Evolutionary conservation across 352 stramenopile genomes (phyloP).

Genomic region (Phytopythium vexans): DNA sequence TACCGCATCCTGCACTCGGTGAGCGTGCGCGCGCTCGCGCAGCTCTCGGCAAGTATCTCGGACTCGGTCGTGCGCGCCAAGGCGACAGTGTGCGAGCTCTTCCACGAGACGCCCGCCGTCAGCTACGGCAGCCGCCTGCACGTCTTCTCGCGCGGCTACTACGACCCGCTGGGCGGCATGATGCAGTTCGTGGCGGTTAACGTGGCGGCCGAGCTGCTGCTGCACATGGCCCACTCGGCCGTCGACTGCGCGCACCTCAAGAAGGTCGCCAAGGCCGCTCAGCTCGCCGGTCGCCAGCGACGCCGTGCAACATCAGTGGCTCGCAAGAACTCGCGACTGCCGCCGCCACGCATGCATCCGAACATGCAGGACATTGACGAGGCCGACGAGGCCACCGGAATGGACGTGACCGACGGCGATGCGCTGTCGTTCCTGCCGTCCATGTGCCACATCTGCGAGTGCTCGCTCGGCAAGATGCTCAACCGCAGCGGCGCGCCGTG

Average conservation of each 20-base stretch:
- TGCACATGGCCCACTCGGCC: constrained; percentile 30
- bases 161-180: constrained; percentile 51
- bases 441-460: constrained; percentile 36
- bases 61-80: constrained; percentile 44
- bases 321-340: constrained; percentile 9
- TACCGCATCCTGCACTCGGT: constrained; percentile 69
- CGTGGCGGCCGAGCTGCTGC: constrained; percentile 35
- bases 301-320: constrained; percentile 13
- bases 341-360: not conserved
- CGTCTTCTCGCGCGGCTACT: constrained; percentile 53
- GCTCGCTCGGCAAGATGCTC: constrained; percentile 26
- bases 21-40: constrained; percentile 44
- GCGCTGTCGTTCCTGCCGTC: constrained; percentile 5
- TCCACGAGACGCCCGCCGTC: constrained; percentile 21
- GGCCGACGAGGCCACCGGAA: constrained; percentile 7
- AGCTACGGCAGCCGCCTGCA: constrained; percentile 17
- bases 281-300: constrained; percentile 31
- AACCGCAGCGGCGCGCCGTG: constrained; percentile 27
- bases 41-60: constrained; percentile 19
- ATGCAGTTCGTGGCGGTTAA: constrained; percentile 43
- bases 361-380: constrained; percentile 36
- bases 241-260: constrained; percentile 55
- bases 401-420: not conserved
- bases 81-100: constrained; percentile 42
- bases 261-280: constrained; percentile 50